Evolutionary conservation across 345 rosid genomes (phyloP).

Genomic region (Combretum micranthum): DNA sequence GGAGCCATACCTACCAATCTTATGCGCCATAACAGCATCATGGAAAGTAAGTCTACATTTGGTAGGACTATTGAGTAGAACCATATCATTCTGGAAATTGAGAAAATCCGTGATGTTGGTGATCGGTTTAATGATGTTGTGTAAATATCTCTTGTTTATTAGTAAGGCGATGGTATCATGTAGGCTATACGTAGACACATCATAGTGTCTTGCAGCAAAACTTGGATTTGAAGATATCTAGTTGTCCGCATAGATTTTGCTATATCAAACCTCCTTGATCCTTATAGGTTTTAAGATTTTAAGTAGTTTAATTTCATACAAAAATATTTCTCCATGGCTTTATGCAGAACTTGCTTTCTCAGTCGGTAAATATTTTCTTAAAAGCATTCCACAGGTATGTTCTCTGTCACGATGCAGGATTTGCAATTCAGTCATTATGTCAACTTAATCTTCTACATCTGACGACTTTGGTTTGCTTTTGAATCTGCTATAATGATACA

Average conservation of each 20-base stretch:
- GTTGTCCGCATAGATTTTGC: too few species aligned
- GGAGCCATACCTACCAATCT: conserved; percentile 65
- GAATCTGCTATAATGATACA: conserved; percentile 11
- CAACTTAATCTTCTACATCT: neutral
- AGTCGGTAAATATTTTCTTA: conserved; percentile 39
- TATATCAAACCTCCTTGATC: too few species aligned
- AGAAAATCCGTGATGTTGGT: too few species aligned
- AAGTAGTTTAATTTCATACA: neutral
- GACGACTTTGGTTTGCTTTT: neutral
- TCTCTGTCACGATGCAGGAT: neutral
- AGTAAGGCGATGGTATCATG: too few species aligned
- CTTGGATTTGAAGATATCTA: too few species aligned
- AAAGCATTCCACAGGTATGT: conserved; percentile 60
- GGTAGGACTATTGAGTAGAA: neutral
- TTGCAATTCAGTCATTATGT: neutral
- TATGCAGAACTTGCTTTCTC: conserved; percentile 33
- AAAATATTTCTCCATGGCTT: neutral
- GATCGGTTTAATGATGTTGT: too few species aligned
- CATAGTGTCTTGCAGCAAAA: too few species aligned
- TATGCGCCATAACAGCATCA: conserved; percentile 39
- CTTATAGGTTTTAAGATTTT: neutral
- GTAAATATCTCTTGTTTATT: too few species aligned
- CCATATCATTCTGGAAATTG: too few species aligned
- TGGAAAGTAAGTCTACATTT: conserved; percentile 28
- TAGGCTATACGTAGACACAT: too few species aligned